These are phyloP conservation scores for Pholiota molesta DNA, from an alignment of 768 basidiomycete genomes.

Conservation along the genomic window DNA sequence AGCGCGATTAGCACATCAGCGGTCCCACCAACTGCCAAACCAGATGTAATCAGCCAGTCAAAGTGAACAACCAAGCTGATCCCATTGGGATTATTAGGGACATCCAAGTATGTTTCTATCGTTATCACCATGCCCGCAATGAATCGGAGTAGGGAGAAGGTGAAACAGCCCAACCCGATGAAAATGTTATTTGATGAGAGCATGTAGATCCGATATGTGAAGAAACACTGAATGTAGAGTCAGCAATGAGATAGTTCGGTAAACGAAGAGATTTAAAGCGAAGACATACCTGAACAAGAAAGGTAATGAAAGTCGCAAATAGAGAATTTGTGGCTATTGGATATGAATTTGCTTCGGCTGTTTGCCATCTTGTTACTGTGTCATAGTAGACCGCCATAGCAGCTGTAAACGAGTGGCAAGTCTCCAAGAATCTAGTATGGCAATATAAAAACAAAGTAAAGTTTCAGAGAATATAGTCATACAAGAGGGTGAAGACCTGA, in stretches of 20 bases:
- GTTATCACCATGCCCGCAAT: slow-evolving; percentile 8
- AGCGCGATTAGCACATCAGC: slow-evolving; percentile 19
- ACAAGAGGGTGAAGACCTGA: slow-evolving; percentile 2
- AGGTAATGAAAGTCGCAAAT: slow-evolving; percentile 18
- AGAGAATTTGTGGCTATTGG: slow-evolving; percentile 13
- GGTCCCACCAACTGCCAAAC: slow-evolving; percentile 14
- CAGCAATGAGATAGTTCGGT: neutral
- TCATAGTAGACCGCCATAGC: slow-evolving; percentile 18
- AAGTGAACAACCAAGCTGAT: slow-evolving; percentile 6
- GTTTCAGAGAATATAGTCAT: too few relatives aligned
- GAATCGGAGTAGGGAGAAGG: slow-evolving; percentile 11
- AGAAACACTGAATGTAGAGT: slow-evolving; percentile 12
- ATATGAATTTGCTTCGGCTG: slow-evolving; percentile 19
- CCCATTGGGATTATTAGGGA: slow-evolving; percentile 17
- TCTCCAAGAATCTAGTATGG: slow-evolving; percentile 13
- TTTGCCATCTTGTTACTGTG: slow-evolving; percentile 17
- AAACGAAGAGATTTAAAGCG: neutral
- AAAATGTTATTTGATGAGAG: slow-evolving; percentile 4
- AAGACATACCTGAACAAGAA: slow-evolving; percentile 16
- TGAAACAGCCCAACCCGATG: slow-evolving; percentile 7
- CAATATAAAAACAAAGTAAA: neutral
- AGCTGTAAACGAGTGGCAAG: slow-evolving; percentile 17
- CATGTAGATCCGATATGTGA: slow-evolving; percentile 15
- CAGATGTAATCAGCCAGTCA: slow-evolving; percentile 17
- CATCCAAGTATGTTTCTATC: slow-evolving; percentile 13